Evolutionary conservation across 192 early-diverging fungal species (phyloP), one percentile per base, ranked within the genome.

Genomic region (Umbelopsis ramanniana): DNA sequence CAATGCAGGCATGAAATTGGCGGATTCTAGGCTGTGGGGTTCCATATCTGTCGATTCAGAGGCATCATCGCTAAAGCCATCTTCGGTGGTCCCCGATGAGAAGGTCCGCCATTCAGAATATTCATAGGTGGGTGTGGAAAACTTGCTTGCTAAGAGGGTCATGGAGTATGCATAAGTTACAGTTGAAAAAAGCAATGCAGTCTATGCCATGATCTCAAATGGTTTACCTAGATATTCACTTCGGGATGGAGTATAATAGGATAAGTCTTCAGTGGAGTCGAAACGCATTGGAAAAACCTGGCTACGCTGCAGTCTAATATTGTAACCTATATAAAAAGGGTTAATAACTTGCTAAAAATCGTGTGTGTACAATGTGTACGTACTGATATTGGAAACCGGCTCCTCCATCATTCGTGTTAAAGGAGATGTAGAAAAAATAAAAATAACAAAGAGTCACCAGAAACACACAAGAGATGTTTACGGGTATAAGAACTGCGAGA

Each of bases 341-440:
- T 37, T 12, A 17, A 3, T 29, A 6, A 37, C 26, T 8, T 22
- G 3, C 4, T 17, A 12, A 3, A 57, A 26, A 63, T 17, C 33
- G 26, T 15, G 26, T 15, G 15, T 19, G 11, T 19, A 33, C 8
- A 63, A 57, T 29, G 48, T 29, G 17, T 17, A 22, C 33, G 17
- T 63, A 63, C 57, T 26, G 57, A 63, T 63, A 63, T 63, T 63
- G 57, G 57, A 63, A 63, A 26, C 33, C 57, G 33, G 57, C 57
- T 63, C 57, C 57, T 63, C 57, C 26, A 63, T 63, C 57, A 63
- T 63, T 46, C 10, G 17, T 15, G 48, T 21, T n/a, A 17, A 1
- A 50, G 15, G 48, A 21, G 48, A 50, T 21, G 48, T 37, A 19
- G 26, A 63, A 38, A 63, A 37, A 17, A 35, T 14, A 63, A 12